phyloP scores from a whole-genome alignment of 331 rosid genomes.

The Malus hybrid region DNA sequence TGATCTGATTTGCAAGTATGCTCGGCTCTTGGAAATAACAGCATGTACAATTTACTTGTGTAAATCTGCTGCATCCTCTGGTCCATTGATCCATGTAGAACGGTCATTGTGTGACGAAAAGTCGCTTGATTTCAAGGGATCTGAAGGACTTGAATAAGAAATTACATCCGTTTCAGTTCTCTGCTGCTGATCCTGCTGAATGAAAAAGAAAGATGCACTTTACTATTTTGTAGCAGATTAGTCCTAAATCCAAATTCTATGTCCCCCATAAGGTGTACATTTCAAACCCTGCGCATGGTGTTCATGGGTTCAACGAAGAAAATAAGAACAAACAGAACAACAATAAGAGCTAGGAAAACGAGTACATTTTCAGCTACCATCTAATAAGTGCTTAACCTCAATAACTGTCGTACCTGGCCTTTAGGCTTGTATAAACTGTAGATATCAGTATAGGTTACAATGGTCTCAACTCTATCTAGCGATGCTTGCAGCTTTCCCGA shows the following conservation, averaged over 20 bases:
- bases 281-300: neutral
- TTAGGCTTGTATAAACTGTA: slow-evolving; percentile 6
- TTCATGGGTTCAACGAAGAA: neutral
- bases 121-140: slow-evolving; percentile 8
- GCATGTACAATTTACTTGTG: neutral
- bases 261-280: neutral
- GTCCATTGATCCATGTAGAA: neutral
- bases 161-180: slow-evolving; percentile 9
- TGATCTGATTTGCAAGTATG: neutral
- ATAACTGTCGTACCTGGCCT: slow-evolving; percentile 30
- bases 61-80: neutral
- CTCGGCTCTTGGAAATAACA: neutral
- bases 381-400: neutral
- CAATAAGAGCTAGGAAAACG: neutral
- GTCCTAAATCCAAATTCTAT: neutral
- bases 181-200: neutral
- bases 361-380: neutral
- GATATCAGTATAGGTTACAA: slow-evolving; percentile 53
- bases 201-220: neutral
- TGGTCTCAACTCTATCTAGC: slow-evolving; percentile 85
- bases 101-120: slow-evolving; percentile 1
- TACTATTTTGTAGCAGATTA: neutral
- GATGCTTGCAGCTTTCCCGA: slow-evolving; percentile 77
- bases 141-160: slow-evolving; percentile 2
- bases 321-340: neutral